Percentiles rank a stretch among this genome's conserved stretches.
Evolutionary conservation across 1,139 yeast species (phyloP).

Genomic region (Geotrichum carabidarum): DNA sequence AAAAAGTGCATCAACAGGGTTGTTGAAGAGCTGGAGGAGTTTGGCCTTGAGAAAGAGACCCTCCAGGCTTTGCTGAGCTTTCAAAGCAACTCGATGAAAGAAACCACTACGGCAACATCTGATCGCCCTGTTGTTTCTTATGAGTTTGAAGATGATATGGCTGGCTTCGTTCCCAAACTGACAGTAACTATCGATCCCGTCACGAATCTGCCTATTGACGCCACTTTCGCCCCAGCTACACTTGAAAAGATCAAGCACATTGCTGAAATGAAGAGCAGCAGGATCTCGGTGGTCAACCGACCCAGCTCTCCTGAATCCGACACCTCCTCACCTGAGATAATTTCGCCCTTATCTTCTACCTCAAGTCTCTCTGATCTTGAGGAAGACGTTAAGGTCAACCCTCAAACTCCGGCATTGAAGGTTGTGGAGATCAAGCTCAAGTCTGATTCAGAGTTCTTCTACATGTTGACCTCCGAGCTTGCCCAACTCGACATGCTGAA

Average conservation of each 20-base stretch:
- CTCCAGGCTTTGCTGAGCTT: constrained; percentile 42
- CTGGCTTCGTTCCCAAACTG: constrained; percentile 26
- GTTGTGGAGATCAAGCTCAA: constrained; percentile 36
- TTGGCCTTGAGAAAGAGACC: constrained; percentile 43
- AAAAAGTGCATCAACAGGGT: constrained; percentile 62
- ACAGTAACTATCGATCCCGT: constrained; percentile 24
- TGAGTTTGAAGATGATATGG: constrained; percentile 28
- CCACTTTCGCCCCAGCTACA: constrained; percentile 21
- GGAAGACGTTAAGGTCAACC: neutral
- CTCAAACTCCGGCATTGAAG: constrained; percentile 9
- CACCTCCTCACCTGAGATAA: neutral
- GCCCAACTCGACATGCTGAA: constrained; percentile 48
- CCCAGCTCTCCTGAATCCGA: neutral
- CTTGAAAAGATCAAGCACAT: constrained; percentile 20
- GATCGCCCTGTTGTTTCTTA: constrained; percentile 23
- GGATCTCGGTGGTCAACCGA: constrained; percentile 3
- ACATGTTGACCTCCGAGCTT: constrained; percentile 54
- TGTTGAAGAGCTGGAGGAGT: constrained; percentile 48
- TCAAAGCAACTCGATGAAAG: constrained; percentile 22
- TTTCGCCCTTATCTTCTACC: neutral
- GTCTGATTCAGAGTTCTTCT: constrained; percentile 50
- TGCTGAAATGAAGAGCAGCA: constrained; percentile 15
- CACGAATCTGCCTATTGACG: constrained; percentile 23
- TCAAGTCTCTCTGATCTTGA: neutral
- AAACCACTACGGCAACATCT: neutral